phyloP scores from a whole-genome alignment of 2,329 filamentous ascomycete species.

The Rhynchosporium secalis region DNA sequence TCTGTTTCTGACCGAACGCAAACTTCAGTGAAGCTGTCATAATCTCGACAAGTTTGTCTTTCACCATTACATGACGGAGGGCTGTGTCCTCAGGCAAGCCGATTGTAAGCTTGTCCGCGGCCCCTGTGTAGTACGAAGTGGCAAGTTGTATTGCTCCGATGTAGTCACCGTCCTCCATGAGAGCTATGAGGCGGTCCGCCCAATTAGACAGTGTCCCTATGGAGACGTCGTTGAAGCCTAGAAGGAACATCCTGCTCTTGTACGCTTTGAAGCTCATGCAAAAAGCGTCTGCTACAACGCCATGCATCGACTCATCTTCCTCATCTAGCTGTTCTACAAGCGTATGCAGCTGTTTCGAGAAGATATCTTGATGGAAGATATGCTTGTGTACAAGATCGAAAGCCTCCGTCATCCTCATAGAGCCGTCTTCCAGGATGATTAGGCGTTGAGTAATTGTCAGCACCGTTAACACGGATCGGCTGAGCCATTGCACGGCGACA shows the following conservation, averaged over 20 bases:
- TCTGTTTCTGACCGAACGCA: constrained; percentile 70
- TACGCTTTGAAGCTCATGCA: constrained; percentile 97
- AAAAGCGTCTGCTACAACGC: constrained; percentile 94
- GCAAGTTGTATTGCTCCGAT: constrained; percentile 88
- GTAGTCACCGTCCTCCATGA: constrained; percentile 97
- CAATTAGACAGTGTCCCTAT: constrained; percentile 94
- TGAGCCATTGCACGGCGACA: constrained; percentile 95
- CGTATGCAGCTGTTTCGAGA: constrained; percentile 80
- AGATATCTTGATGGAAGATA: constrained; percentile 88
- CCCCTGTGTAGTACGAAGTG: constrained; percentile 87
- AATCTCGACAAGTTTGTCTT: constrained; percentile 88
- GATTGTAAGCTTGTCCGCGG: constrained; percentile 91
- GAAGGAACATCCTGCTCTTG: constrained; percentile 86
- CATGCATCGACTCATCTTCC: constrained; percentile 85
- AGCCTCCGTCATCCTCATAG: constrained; percentile 87
- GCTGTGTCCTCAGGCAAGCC: constrained; percentile 83
- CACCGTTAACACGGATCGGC: constrained; percentile 85
- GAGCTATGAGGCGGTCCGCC: constrained; percentile 87
- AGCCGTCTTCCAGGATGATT: constrained; percentile 86
- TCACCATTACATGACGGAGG: constrained; percentile 77
- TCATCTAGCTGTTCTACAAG: constrained; percentile 89
- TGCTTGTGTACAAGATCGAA: constrained; percentile 91
- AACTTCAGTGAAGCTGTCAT: constrained; percentile 90
- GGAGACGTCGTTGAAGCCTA: constrained; percentile 91
- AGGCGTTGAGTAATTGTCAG: constrained; percentile 93